A percentile compares a stretch with the other conserved stretches of the same genome.
Evolutionary conservation across 2,329 filamentous ascomycete species (phyloP).

Genomic region (Botrytis porri): DNA sequence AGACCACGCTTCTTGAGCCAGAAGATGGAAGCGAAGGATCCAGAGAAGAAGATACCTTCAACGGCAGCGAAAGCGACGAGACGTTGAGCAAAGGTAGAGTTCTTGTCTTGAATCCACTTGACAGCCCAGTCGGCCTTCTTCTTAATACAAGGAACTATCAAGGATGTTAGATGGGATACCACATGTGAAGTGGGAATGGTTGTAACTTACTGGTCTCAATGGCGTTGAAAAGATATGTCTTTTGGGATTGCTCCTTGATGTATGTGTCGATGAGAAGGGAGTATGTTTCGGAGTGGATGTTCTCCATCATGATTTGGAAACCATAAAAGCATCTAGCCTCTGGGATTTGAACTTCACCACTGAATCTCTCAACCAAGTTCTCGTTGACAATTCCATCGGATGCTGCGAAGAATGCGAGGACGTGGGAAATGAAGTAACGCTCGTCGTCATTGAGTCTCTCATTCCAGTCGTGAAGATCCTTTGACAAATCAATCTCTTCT

Average conservation of each 20-base stretch:
- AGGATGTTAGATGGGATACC: constrained; percentile 33
- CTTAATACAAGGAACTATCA: constrained; percentile 83
- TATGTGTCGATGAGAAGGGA: constrained; percentile 98
- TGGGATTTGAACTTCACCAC: constrained; percentile 90
- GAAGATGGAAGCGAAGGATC: constrained; percentile 98
- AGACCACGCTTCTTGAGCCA: constrained; percentile 99
- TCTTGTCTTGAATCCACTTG: constrained; percentile 87
- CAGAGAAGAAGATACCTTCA: constrained; percentile 99
- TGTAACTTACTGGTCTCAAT: constrained; percentile 83
- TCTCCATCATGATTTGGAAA: constrained; percentile 99
- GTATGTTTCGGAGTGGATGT: constrained; percentile 99
- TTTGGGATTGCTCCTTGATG: constrained; percentile 95
- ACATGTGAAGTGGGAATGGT: background rate
- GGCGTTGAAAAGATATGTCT: constrained; percentile 93
- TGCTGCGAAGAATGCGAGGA: constrained; percentile 97
- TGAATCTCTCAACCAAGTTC: constrained; percentile 98
- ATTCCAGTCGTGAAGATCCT: constrained; percentile 99
- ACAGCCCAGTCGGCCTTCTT: constrained; percentile 99
- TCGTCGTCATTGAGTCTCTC: constrained; percentile 95
- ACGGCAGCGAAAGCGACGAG: constrained; percentile 96
- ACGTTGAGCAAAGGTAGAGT: constrained; percentile 92
- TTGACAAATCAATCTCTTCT: constrained; percentile 98
- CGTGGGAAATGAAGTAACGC: constrained; percentile 97
- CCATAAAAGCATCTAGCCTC: constrained; percentile 99
- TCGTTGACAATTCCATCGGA: constrained; percentile 99